phyloP scores from a whole-genome alignment of 352 stramenopile genomes.

The Lagenidium giganteum region DNA sequence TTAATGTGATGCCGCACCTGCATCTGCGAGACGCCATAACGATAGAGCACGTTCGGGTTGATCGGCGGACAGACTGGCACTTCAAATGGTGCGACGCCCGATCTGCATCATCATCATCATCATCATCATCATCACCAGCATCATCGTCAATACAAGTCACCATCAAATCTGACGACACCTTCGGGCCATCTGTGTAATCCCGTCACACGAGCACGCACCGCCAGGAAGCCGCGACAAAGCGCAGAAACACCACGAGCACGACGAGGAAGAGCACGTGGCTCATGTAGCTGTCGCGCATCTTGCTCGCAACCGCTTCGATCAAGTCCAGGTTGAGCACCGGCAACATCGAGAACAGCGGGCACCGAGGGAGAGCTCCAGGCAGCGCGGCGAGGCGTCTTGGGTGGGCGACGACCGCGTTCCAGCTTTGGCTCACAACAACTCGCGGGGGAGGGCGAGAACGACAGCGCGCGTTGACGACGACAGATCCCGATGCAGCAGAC shows the following conservation, averaged over 20 bases:
- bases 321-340: constrained; percentile 54
- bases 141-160: no score
- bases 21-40: constrained; percentile 82
- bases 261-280: constrained; percentile 59
- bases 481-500: no score
- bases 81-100: constrained; percentile 51
- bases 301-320: constrained; percentile 52
- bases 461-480: no score
- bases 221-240: constrained; percentile 59
- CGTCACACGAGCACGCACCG: constrained; percentile 17
- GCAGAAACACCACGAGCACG: constrained; percentile 44
- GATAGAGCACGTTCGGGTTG: constrained; percentile 72
- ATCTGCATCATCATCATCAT: constrained; percentile 15
- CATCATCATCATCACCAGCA: background rate
- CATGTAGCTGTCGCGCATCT: constrained; percentile 60
- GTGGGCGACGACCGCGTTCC: background rate
- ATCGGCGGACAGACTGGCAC: constrained; percentile 69
- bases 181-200: background rate
- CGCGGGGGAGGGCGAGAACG: no score
- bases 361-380: background rate
- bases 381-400: background rate
- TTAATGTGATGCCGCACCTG: no score
- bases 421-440: no score
- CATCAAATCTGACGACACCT: no score
- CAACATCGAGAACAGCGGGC: constrained; percentile 25